Evolutionary conservation across 805 yeast species (phyloP), one percentile per base, ranked within the genome.

Genomic region (Barnettozyma sp.): DNA sequence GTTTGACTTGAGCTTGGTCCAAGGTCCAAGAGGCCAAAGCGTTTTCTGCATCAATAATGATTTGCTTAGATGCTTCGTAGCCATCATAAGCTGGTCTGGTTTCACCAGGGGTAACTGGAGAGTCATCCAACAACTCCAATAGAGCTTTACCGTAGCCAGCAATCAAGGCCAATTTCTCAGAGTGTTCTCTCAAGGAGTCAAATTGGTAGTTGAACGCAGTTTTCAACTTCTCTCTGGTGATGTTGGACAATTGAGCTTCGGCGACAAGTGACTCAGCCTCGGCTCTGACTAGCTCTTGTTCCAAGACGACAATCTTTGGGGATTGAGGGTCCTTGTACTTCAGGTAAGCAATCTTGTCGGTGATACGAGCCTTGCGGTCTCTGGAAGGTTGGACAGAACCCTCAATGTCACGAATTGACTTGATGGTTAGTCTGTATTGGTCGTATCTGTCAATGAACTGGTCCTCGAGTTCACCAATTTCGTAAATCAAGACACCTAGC

Each of bases 221-320:
- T 81, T 92, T 92, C 61, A 90, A 73, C 72, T 88, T 88, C 70
- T 88, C 97, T 67, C 98, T 84, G 54, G 97, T 90, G 66, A 92
- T 90, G 71, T 90, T 90, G 45, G 96, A 85, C 60, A 90, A 78
- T 72, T 90, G 98, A 41, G 97, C 97, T 72, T 90, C 98, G 42
- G 98, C 98, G 55, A 90, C 98, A 54, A 90, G 78, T 34, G 96
- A 86, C 70, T 92, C 97, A 49, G 97, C 97, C 73, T 90, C 98
- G 35, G 97, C 97, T 67, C 98, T 81, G 50, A 92, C 97, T 61
- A 92, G 76, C 69, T 92, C 97, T 71, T 92, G 97, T 73, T 90
- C 98, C 63, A 90, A 77, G 37, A 88, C 90, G 48, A 84, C 79
- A 49, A 90, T 83, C 73, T 90, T 90, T 62, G 96, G 94, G 37